Evolutionary conservation across 1,284 basidiomycete species (phyloP).

Genomic region (Cystobasidium sp.): DNA sequence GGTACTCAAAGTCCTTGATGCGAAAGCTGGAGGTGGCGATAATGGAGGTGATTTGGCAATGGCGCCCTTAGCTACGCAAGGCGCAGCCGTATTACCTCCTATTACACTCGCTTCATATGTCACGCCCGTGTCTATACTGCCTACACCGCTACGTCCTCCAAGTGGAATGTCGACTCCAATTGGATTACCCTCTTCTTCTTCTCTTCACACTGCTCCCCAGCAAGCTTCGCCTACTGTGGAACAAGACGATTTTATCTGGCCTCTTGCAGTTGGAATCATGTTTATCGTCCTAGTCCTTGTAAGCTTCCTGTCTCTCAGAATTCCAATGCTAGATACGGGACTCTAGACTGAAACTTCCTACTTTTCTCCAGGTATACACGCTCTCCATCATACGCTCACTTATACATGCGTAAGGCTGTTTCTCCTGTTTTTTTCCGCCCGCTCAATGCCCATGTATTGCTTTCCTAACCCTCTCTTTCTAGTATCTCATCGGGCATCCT

Average conservation of each 20-base stretch:
- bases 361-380: not conserved
- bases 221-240: not conserved
- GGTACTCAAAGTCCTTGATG: not conserved
- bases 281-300: conserved; percentile 1
- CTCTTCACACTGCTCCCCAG: not conserved
- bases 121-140: not conserved
- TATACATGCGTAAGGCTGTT: conserved; percentile 19
- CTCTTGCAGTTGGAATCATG: conserved; percentile 1
- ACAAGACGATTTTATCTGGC: conserved; percentile 1
- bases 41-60: not conserved
- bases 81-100: not conserved
- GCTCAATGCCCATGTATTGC: too few relatives aligned
- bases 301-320: not conserved
- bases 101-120: not conserved
- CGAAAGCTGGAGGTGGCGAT: not conserved
- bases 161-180: not conserved
- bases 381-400: not conserved
- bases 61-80: not conserved
- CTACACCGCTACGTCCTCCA: not conserved
- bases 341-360: not conserved
- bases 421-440: too few relatives aligned
- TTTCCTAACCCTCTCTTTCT: too few relatives aligned
- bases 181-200: not conserved
- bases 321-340: not conserved
- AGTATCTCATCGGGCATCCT: conserved; percentile 11